Evolutionary conservation across 305 asterid species (phyloP).

Genomic region (Fraxinus nigra): DNA sequence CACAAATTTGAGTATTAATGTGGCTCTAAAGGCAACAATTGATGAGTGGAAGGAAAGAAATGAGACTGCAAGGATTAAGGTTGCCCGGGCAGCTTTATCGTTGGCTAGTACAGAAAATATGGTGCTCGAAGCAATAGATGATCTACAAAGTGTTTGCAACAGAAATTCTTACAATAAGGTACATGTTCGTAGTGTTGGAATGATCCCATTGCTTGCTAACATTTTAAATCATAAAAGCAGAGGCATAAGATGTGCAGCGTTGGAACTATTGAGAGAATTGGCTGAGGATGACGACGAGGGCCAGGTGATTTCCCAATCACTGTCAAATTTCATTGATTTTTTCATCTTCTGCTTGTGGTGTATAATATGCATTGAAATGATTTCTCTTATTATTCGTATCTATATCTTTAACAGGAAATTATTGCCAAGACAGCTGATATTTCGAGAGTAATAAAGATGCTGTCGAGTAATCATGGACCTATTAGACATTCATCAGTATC

Average conservation of each 20-base stretch:
- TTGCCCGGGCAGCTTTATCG: slow-evolving; percentile 66
- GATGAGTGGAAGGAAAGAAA: slow-evolving; percentile 82
- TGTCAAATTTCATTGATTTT: background rate
- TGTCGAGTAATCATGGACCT: slow-evolving; percentile 58
- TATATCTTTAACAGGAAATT: slow-evolving; percentile 42
- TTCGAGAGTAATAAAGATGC: slow-evolving; percentile 48
- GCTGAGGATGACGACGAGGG: slow-evolving; percentile 68
- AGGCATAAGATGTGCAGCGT: slow-evolving; percentile 40
- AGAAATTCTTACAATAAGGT: slow-evolving; percentile 50
- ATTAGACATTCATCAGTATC: slow-evolving; percentile 52
- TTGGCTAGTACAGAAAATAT: slow-evolving; percentile 58
- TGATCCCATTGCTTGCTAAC: slow-evolving; percentile 56
- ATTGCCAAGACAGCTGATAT: slow-evolving; percentile 45
- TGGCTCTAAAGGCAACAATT: slow-evolving; percentile 66
- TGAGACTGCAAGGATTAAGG: slow-evolving; percentile 63
- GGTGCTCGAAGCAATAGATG: slow-evolving; percentile 69
- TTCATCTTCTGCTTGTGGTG: background rate
- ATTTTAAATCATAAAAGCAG: slow-evolving; percentile 54
- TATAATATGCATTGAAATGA: background rate
- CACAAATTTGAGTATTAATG: slow-evolving; percentile 45
- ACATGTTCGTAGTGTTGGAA: slow-evolving; percentile 55
- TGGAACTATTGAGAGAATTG: slow-evolving; percentile 51
- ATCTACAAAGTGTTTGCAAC: slow-evolving; percentile 48
- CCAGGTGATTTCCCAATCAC: slow-evolving; percentile 33
- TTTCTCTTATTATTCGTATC: background rate